Evolutionary conservation across 2,329 filamentous ascomycete species (phyloP).

Genomic region (Daldinia sp.): DNA sequence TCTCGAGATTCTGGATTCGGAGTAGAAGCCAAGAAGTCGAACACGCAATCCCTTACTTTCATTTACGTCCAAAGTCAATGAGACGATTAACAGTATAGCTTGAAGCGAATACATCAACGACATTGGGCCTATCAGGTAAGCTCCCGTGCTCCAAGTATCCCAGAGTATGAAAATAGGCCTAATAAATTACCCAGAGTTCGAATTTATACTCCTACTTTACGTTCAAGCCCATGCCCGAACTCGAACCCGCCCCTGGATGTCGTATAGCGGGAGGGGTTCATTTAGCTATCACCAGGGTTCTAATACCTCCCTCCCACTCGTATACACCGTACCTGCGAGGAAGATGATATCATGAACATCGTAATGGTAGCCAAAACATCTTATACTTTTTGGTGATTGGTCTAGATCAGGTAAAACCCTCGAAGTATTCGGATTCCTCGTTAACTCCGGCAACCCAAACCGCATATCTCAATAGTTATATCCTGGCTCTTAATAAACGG

Average conservation of each 20-base stretch:
- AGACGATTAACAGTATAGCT: neutral
- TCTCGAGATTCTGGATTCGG: slow-evolving; percentile 50
- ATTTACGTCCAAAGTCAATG: neutral
- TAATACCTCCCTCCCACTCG: too few relatives aligned
- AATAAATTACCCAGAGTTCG: neutral
- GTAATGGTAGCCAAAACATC: neutral
- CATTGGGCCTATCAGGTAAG: neutral
- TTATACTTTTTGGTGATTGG: neutral
- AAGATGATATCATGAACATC: neutral
- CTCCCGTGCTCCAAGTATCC: neutral
- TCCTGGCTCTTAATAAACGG: slow-evolving; percentile 42
- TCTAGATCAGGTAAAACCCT: neutral
- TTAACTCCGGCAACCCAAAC: slow-evolving; percentile 43
- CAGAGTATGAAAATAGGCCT: neutral
- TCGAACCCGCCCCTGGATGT: too few relatives aligned
- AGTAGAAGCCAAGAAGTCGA: neutral
- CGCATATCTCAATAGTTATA: slow-evolving; percentile 38
- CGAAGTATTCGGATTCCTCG: neutral
- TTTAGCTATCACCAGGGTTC: too few relatives aligned
- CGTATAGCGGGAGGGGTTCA: too few relatives aligned
- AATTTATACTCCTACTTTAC: neutral
- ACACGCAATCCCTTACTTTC: neutral
- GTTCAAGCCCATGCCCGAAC: neutral
- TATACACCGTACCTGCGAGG: neutral
- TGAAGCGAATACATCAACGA: neutral